Evolutionary conservation across 495 filamentous ascomycete genomes (phyloP), one percentile per base, ranked within the genome.

Genomic region (Aspergillus sclerotiicarbonarius): DNA sequence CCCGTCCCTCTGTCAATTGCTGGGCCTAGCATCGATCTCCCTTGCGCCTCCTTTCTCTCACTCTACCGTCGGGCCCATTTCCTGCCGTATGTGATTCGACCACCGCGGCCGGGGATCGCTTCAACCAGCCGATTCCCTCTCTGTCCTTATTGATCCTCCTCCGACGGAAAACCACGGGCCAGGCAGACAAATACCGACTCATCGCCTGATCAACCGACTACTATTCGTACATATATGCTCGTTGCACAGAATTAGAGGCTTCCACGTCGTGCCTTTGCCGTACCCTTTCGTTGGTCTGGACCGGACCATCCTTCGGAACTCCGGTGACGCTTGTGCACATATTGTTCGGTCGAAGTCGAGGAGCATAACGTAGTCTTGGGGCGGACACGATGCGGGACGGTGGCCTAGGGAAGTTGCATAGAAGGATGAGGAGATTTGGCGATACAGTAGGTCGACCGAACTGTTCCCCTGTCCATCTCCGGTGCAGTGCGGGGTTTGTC

Each of bases 401-500:
- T 39, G 73, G 75, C 12, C 56, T 77, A 29, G 67, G 68, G 30
- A 74, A 68, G 57, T 60, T 79, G 53, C 74, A 75, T 31, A 79
- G 71, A 64, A 65, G 64, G 57, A 72, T 79, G 67, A 71, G 70
- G 47, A 67, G 70, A 46, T 75, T 77, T 55, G 71, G 73, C 29
- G 75, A 78, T 63, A 75, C 63, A 49, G 76, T 76, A 59, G 51
- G 73, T 71, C 46, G n/a, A 30, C 8, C 7, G 20, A 37, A n/a
- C 21, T 31, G 16, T 54, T 33, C 30, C 20, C 13, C 39, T 10
- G 12, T 18, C 37, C 48, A 35, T 19, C 9, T 15, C 53, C 39
- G 15, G 16, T 45, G 4, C 13, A 8, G 31, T 46, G 37, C 37
- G 37, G 13, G 37, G 5, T 16, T 35, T 53, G 32, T 51, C 4